Evolutionary conservation across 306 rosid genomes (phyloP), one percentile per base, ranked within the genome.

Genomic region (Rosa multiflora): DNA sequence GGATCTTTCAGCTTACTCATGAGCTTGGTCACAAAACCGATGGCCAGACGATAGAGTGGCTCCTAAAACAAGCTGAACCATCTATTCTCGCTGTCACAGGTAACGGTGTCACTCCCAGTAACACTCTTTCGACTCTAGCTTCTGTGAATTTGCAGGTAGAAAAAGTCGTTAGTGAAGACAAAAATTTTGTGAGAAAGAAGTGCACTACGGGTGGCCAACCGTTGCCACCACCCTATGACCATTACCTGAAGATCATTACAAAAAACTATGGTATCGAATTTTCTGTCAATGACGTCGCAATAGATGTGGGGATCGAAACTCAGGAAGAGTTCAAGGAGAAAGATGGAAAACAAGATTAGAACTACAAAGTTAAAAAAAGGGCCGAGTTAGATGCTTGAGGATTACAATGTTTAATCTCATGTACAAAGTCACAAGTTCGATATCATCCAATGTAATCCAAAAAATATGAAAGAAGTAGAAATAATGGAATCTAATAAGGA

Each of bases 11-110:
- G 59, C 90, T 88, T 66, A 88, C 92, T 4, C 67, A 66, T 0
- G 89, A 85, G 86, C 86, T 90, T 1, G 89, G 89, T 12, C 68
- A 75, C 72, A 82, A 82, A 62, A 85, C 85, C 11, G 76, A 85
- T 2, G 92, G 94, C 4, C 83, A 85, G 78, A 88, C 92, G 66
- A 76, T 88, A n/a, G 86, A 58, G 70, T 90, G 90, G 90, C 88
- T 90, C 53, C 80, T 88, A 15, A 79, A 78, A 43, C 76, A 90
- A 6, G 92, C 90, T 5, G 78, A 82, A 21, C 88, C 90, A 0
- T 80, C 92, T 55, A 61, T 81, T 70, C 21, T 61, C 18, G 81
- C 76, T 29, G 17, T 63, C 53, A 70, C 51, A 4, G 78, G 78
- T 12, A 63, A 20, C 6, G n/a, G 72, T 15, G 63, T 58, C 46